These are phyloP conservation scores for Zymoseptoria passerinii DNA, from an alignment of 2,329 filamentous ascomycete species.

Conservation along the genomic window DNA sequence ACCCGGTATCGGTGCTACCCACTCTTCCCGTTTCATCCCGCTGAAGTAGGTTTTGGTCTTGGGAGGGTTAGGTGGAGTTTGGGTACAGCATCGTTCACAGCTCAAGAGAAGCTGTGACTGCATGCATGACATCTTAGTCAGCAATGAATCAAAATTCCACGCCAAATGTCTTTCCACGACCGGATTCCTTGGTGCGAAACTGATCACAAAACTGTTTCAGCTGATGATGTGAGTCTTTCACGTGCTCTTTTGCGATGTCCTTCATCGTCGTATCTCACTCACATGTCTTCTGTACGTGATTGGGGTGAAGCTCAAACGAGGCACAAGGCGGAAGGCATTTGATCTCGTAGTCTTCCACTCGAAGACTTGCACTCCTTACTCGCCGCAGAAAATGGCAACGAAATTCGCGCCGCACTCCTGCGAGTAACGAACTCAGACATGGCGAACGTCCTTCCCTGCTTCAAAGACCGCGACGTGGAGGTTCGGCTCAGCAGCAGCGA, in stretches of 20 bases:
- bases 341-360: too few relatives aligned
- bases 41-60: conserved; percentile 64
- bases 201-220: too few relatives aligned
- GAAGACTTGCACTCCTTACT: too few relatives aligned
- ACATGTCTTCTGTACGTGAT: too few relatives aligned
- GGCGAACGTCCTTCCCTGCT: conserved; percentile 1
- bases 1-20: conserved; percentile 99
- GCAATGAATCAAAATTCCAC: conserved; percentile 7
- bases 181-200: too few relatives aligned
- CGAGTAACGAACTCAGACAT: background rate
- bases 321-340: too few relatives aligned
- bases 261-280: too few relatives aligned
- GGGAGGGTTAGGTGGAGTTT: conserved; percentile 3
- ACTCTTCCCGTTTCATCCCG: conserved; percentile 99
- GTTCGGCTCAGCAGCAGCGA: background rate
- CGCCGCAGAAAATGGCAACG: too few relatives aligned
- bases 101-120: background rate
- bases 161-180: background rate
- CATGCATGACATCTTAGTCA: conserved; percentile 6
- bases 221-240: too few relatives aligned
- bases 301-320: too few relatives aligned
- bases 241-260: too few relatives aligned
- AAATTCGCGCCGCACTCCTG: too few relatives aligned
- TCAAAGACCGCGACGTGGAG: conserved; percentile 7
- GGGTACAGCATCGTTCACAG: conserved; percentile 6